A percentile compares a stretch with the other conserved stretches of the same genome.
These are phyloP conservation scores for Thalassiosira pacifica DNA, from an alignment of 352 stramenopile species.

Conservation along the genomic window DNA sequence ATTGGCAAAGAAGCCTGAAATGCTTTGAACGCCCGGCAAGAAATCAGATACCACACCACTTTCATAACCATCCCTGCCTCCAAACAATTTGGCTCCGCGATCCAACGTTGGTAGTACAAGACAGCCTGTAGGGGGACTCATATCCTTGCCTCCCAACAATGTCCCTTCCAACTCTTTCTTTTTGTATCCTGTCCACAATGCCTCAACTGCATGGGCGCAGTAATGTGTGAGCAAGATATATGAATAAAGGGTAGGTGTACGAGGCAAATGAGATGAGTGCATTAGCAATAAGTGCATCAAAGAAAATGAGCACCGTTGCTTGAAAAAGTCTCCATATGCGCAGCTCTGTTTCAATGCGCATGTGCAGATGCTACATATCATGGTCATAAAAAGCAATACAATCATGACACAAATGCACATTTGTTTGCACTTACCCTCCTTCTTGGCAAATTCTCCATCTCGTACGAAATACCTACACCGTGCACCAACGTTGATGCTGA, in stretches of 20 bases:
- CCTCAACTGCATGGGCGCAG: too few species aligned
- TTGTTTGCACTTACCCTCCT: conserved; percentile 65
- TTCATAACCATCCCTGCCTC: conserved; percentile 78
- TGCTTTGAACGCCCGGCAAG: conserved; percentile 66
- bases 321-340: too few species aligned
- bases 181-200: conserved; percentile 86
- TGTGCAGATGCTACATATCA: too few species aligned
- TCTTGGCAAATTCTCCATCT: conserved; percentile 83
- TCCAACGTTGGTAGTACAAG: conserved; percentile 83
- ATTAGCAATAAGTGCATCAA: too few species aligned
- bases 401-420: too few species aligned
- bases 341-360: too few species aligned
- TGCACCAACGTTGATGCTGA: conserved; percentile 75
- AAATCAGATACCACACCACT: conserved; percentile 66
- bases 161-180: conserved; percentile 69
- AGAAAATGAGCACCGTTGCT: too few species aligned
- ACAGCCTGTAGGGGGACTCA: conserved; percentile 67
- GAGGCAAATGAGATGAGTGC: too few species aligned
- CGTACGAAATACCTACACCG: conserved; percentile 84
- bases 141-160: conserved; percentile 43
- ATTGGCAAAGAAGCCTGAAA: conserved; percentile 84
- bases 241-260: not conserved
- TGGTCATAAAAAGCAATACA: too few species aligned
- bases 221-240: not conserved
- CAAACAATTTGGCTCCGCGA: conserved; percentile 82